Percentiles rank a stretch among this genome's conserved stretches.
phyloP scores from a whole-genome alignment of 164 flowering plant species.

The Echeveria elegans region DNA sequence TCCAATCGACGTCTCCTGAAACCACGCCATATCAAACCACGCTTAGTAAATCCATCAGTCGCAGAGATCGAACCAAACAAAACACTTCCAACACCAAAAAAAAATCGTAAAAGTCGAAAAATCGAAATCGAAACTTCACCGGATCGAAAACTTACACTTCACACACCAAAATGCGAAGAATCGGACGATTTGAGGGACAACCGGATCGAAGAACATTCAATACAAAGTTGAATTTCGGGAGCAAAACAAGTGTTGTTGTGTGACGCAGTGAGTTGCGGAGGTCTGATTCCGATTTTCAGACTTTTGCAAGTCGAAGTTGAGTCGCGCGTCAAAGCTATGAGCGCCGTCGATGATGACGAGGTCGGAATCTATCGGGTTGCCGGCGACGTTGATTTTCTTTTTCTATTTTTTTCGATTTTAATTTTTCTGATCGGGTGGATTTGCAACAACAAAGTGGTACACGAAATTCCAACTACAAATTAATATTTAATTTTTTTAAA shows the following conservation, averaged over 20 bases:
- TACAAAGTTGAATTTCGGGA: not conserved
- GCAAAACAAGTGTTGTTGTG: not conserved
- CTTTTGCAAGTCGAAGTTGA: not conserved
- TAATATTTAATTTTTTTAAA: not conserved
- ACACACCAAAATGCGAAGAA: not conserved
- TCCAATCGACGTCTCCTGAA: no score
- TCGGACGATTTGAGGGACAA: not conserved
- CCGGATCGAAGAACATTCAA: not conserved
- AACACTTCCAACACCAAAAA: not conserved
- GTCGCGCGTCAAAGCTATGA: not conserved
- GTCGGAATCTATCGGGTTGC: not conserved
- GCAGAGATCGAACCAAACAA: not conserved
- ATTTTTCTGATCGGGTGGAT: constrained; percentile 1
- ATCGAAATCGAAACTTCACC: not conserved
- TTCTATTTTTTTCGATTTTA: not conserved
- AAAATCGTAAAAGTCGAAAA: not conserved
- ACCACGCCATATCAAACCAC: not conserved
- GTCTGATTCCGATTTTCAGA: not conserved
- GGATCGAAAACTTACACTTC: not conserved
- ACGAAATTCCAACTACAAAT: not conserved
- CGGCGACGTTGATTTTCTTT: not conserved
- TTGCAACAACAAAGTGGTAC: not conserved
- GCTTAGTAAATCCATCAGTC: not conserved
- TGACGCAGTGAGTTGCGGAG: not conserved
- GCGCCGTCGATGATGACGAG: constrained; percentile 6